Percentiles rank a stretch among this genome's conserved stretches.
Conservation (phyloP, 2,329 filamentous ascomycete genomes). For the Aureobasidium pullulans region DNA sequence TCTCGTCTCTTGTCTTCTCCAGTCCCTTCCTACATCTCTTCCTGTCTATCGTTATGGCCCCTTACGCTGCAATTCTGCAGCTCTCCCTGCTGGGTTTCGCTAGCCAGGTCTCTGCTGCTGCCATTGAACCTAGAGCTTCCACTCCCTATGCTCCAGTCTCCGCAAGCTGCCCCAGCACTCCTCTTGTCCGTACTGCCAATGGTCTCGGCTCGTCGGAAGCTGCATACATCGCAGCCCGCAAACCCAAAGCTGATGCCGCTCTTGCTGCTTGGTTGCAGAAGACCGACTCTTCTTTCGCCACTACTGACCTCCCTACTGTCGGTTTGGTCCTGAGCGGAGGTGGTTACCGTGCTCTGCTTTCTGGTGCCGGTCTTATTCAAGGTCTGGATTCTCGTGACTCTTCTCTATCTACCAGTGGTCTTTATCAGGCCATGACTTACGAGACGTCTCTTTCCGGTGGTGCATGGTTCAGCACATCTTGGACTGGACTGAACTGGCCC, state of each 20-base stretch:
- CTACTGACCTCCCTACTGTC: conserved; percentile 32
- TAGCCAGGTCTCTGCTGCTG: conserved; percentile 7
- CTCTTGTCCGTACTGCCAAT: conserved; percentile 32
- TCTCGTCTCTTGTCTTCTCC: background rate
- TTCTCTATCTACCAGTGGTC: conserved; percentile 31
- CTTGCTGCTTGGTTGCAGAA: conserved; percentile 35
- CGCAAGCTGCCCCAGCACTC: conserved; percentile 31
- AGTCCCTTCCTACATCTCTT: background rate
- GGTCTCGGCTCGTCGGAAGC: conserved; percentile 32
- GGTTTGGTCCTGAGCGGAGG: conserved; percentile 38
- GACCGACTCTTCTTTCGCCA: conserved; percentile 29
- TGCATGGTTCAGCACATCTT: conserved; percentile 39
- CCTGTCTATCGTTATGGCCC: background rate
- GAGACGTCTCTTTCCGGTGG: conserved; percentile 41
- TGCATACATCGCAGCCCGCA: conserved; percentile 32
- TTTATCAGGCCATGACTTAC: conserved; percentile 42
- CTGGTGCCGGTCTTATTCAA: conserved; percentile 35
- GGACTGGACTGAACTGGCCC: conserved; percentile 41
- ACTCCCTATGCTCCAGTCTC: conserved; percentile 30
- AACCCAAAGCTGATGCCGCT: conserved; percentile 31
- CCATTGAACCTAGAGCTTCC: conserved; percentile 7
- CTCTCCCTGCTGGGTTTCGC: background rate
- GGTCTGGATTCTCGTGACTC: conserved; percentile 38
- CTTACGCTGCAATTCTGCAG: background rate
- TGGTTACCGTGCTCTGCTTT: conserved; percentile 35